Percentiles rank a stretch among this genome's conserved stretches.
Conservation (phyloP, 495 filamentous ascomycete genomes). For the Xylaria bambusicola region DNA sequence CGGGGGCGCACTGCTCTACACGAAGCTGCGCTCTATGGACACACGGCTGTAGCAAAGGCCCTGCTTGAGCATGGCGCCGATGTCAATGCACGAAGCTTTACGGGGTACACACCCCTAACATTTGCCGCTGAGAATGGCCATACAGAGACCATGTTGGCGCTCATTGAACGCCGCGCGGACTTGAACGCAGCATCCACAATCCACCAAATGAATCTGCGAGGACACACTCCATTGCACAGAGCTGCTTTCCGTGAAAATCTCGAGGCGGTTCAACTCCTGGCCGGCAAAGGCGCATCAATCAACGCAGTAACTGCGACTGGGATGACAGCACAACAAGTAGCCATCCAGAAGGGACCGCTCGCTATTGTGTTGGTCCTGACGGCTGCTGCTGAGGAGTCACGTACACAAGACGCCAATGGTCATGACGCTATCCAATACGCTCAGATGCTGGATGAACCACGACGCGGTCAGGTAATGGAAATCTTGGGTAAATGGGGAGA, state of each 20-base stretch:
- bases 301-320: not conserved
- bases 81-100: slow-evolving; percentile 32
- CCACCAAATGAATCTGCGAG: not conserved
- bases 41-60: slow-evolving; percentile 46
- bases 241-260: not conserved
- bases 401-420: not conserved
- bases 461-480: not conserved
- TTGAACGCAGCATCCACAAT: not conserved
- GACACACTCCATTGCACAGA: not conserved
- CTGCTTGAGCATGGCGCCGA: slow-evolving; percentile 50
- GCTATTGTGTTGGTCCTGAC: not conserved
- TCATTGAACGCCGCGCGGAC: not conserved
- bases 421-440: not conserved
- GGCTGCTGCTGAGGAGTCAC: not conserved
- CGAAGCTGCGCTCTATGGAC: slow-evolving; percentile 52
- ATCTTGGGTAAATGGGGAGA: not conserved
- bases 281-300: not conserved
- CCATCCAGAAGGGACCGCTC: not conserved
- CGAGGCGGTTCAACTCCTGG: not conserved
- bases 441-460: not conserved
- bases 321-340: not conserved
- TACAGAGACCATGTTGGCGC: not conserved
- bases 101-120: not conserved
- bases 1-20: slow-evolving; percentile 55
- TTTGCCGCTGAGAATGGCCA: not conserved